Percentiles rank a stretch among this genome's conserved stretches.
Evolutionary conservation across 768 basidiomycete species (phyloP).

Genomic region (Leccinum disarticulatum): DNA sequence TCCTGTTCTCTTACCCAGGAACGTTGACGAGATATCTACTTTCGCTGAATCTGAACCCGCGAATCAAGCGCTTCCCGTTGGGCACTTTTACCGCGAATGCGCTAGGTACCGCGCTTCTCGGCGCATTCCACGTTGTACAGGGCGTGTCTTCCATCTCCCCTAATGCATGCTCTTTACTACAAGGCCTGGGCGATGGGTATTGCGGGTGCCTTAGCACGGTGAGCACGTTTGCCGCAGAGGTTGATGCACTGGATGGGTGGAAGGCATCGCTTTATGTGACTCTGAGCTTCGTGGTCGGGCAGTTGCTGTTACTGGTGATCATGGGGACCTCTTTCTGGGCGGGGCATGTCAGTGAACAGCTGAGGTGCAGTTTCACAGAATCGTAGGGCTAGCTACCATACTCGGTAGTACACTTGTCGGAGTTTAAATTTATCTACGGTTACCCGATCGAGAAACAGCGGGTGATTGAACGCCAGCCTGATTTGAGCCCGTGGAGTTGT

Average conservation of each 20-base stretch:
- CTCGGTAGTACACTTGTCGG: constrained; percentile 21
- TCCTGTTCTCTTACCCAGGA: constrained; percentile 89
- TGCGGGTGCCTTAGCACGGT: constrained; percentile 95
- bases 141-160: constrained; percentile 43
- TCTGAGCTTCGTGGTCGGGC: constrained; percentile 67
- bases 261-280: constrained; percentile 68
- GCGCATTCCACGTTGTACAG: constrained; percentile 70
- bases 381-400: constrained; percentile 5
- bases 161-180: constrained; percentile 67
- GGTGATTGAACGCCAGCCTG: constrained; percentile 22
- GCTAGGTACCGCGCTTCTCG: constrained; percentile 81
- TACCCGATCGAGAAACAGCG: constrained; percentile 28
- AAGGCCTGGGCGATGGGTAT: constrained; percentile 87
- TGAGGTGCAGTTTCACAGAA: constrained; percentile 47
- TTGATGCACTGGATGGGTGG: constrained; percentile 53
- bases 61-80: constrained; percentile 60
- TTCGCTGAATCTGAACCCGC: constrained; percentile 68
- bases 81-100: constrained; percentile 80
- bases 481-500: constrained; percentile 24
- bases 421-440: constrained; percentile 28
- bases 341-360: constrained; percentile 43
- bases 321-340: constrained; percentile 66
- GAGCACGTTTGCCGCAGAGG: constrained; percentile 88
- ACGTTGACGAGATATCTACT: constrained; percentile 81
- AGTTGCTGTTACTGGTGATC: constrained; percentile 68